phyloP scores from a whole-genome alignment of 306 rosid species.

The Datisca glomerata region DNA sequence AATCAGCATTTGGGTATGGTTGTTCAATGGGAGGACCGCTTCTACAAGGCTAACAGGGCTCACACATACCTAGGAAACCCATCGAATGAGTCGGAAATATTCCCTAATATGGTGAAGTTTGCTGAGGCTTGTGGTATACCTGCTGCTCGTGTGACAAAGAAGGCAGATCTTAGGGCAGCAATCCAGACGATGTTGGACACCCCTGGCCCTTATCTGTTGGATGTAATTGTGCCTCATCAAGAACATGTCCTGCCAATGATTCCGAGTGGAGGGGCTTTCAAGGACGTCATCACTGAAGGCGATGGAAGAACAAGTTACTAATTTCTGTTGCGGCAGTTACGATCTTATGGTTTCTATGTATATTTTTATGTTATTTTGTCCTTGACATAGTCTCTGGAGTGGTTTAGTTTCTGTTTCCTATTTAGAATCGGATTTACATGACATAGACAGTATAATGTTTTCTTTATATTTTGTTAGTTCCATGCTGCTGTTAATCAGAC shows the following conservation, averaged over 20 bases:
- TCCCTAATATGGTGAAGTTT: constrained; percentile 68
- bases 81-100: constrained; percentile 45
- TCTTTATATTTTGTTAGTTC: no score
- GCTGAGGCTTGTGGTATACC: constrained; percentile 82
- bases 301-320: constrained; percentile 62
- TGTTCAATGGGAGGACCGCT: constrained; percentile 88
- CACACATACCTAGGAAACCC: constrained; percentile 81
- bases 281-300: constrained; percentile 81
- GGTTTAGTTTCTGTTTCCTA: no score
- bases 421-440: no score
- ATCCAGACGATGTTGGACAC: constrained; percentile 75
- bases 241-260: constrained; percentile 96
- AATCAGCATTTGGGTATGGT: constrained; percentile 97
- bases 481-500: no score
- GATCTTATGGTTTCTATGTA: no score
- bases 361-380: no score
- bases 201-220: constrained; percentile 81
- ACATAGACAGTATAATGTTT: no score
- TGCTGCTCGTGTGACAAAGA: constrained; percentile 54
- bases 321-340: no score
- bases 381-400: no score
- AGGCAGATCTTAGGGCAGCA: constrained; percentile 49
- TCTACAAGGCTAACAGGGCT: constrained; percentile 76
- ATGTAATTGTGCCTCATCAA: constrained; percentile 88
- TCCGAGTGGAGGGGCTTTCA: constrained; percentile 78